A percentile compares a stretch with the other conserved stretches of the same genome.
These are phyloP conservation scores for Xylaria longipes DNA, from an alignment of 495 filamentous ascomycete species.

Conservation along the genomic window DNA sequence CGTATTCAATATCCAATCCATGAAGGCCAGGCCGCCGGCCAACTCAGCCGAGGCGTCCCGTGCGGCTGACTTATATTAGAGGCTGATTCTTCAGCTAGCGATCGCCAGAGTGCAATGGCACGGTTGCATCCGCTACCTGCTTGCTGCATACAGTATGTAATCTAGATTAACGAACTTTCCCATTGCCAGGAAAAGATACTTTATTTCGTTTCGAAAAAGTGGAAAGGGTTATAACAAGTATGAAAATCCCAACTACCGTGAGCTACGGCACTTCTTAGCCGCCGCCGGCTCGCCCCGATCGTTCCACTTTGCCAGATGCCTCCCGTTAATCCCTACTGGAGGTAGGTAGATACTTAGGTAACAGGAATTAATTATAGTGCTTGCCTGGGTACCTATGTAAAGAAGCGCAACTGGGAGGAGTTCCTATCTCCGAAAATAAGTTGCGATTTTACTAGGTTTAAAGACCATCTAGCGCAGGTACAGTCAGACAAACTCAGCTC, in stretches of 20 bases:
- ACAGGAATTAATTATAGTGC: no score
- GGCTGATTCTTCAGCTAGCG: not conserved
- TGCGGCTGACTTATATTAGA: not conserved
- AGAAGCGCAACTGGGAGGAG: no score
- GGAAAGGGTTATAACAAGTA: not conserved
- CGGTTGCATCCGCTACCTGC: not conserved
- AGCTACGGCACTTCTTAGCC: not conserved
- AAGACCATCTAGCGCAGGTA: not conserved
- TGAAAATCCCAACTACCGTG: not conserved
- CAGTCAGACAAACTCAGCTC: not conserved
- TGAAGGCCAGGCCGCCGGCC: no score
- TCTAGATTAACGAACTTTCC: no score
- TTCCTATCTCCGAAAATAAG: not conserved
- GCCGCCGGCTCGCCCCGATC: not conserved
- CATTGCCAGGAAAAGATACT: not conserved
- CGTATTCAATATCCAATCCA: no score
- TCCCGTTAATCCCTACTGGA: not conserved
- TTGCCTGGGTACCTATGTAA: no score
- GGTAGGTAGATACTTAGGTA: no score
- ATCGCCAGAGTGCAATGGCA: not conserved
- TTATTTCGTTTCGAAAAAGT: not conserved
- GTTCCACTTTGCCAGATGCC: not conserved
- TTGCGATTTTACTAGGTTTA: not conserved
- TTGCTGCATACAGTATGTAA: no score
- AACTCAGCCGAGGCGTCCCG: not conserved